These are phyloP conservation scores for Ziziphus jujuba DNA, from an alignment of 306 rosid species.

Conservation along the genomic window DNA sequence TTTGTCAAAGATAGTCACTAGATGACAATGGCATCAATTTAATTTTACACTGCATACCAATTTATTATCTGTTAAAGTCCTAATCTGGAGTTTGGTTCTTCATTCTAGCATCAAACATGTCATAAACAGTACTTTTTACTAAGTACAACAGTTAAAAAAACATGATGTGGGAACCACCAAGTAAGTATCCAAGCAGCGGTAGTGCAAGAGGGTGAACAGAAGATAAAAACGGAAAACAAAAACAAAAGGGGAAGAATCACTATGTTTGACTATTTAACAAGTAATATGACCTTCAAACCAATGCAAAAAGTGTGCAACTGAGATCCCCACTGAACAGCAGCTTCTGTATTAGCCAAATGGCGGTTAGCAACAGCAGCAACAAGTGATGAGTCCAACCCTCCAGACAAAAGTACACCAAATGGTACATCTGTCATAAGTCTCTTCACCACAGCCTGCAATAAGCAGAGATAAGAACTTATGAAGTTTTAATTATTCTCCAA, in stretches of 20 bases:
- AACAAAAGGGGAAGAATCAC: not conserved
- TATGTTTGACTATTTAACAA: not conserved
- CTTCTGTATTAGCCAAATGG: conserved; percentile 57
- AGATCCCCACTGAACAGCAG: conserved; percentile 92
- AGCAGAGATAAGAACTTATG: conserved; percentile 6
- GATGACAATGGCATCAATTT: not conserved
- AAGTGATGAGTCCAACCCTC: conserved; percentile 96
- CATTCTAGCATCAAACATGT: too few relatives aligned
- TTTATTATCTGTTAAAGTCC: not conserved
- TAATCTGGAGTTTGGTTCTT: too few relatives aligned
- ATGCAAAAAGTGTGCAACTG: conserved; percentile 87
- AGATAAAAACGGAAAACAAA: not conserved
- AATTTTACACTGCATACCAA: not conserved
- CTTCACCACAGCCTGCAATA: conserved; percentile 80
- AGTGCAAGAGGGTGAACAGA: not conserved
- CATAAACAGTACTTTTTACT: not conserved
- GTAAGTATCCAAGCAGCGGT: too few relatives aligned
- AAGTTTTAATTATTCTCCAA: not conserved
- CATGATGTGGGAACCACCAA: not conserved
- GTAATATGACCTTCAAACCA: conserved; percentile 68
- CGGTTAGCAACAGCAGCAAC: conserved; percentile 91
- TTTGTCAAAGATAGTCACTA: not conserved
- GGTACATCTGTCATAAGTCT: conserved; percentile 99
- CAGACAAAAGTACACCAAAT: conserved; percentile 91
- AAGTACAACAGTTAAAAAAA: not conserved